Percentiles rank a stretch among this genome's conserved stretches.
Conservation (phyloP, 2,329 filamentous ascomycete genomes). For the Calonectria hawksworthii region DNA sequence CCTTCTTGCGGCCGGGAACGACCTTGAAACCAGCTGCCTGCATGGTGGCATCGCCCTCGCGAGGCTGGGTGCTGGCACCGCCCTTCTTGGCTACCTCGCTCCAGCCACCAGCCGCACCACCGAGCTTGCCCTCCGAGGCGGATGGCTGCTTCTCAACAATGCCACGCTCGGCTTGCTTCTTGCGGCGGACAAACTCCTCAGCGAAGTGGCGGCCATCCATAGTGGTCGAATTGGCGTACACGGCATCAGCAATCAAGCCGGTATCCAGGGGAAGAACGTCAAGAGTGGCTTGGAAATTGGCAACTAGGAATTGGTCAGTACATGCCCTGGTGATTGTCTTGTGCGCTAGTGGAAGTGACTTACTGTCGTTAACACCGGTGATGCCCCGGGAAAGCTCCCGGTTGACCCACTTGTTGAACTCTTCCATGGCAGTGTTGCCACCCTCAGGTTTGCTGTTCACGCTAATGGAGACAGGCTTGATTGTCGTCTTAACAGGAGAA, state of each 20-base stretch:
- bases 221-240: slow-evolving; percentile 88
- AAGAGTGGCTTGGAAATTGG: slow-evolving; percentile 84
- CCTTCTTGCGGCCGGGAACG: slow-evolving; percentile 93
- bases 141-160: slow-evolving; percentile 80
- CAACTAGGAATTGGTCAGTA: slow-evolving; percentile 68
- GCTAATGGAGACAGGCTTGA: slow-evolving; percentile 63
- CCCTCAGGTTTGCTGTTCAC: slow-evolving; percentile 56
- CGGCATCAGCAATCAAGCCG: slow-evolving; percentile 88
- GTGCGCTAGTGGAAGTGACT: slow-evolving; percentile 47
- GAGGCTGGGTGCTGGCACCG: slow-evolving; percentile 55
- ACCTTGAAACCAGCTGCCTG: slow-evolving; percentile 84
- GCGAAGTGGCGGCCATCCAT: slow-evolving; percentile 95
- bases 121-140: slow-evolving; percentile 64
- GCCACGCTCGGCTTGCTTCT: slow-evolving; percentile 93
- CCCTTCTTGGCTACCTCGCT: slow-evolving; percentile 98
- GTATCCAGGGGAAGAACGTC: slow-evolving; percentile 82
- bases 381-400: slow-evolving; percentile 83
- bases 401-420: slow-evolving; percentile 94
- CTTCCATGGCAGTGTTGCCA: slow-evolving; percentile 77
- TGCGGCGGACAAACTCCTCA: slow-evolving; percentile 93
- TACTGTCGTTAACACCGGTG: slow-evolving; percentile 65
- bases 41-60: slow-evolving; percentile 60
- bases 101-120: slow-evolving; percentile 79
- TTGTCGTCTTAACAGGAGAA: slow-evolving; percentile 64
- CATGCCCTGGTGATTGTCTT: not conserved